Percentiles rank a stretch among this genome's conserved stretches.
These are phyloP conservation scores for Phytophthora uliginosa DNA, from an alignment of 352 stramenopile species.

Conservation along the genomic window DNA sequence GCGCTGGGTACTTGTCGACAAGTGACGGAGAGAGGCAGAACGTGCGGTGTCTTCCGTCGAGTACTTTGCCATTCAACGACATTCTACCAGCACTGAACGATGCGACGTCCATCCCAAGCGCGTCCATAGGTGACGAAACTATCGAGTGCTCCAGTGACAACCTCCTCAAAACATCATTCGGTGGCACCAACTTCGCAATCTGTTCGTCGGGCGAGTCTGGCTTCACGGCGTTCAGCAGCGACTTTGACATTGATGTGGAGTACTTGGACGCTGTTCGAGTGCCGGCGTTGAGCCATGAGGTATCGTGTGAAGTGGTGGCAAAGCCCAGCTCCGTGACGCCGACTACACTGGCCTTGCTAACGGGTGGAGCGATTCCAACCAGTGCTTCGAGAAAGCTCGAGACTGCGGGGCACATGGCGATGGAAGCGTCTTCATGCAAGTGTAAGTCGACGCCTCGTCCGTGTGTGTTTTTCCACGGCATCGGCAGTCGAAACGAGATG, in stretches of 20 bases:
- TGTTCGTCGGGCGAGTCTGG: conserved; percentile 25
- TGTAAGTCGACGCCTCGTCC: conserved; percentile 33
- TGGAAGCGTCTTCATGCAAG: conserved; percentile 16
- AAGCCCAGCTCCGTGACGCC: conserved; percentile 7
- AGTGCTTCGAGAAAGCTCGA: conserved; percentile 17
- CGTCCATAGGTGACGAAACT: conserved; percentile 8
- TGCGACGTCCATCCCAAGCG: conserved; percentile 18
- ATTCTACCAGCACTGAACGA: conserved; percentile 34
- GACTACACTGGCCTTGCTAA: not conserved
- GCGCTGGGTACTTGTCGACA: conserved; percentile 26
- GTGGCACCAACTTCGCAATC: conserved; percentile 31
- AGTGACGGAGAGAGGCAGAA: conserved; percentile 4
- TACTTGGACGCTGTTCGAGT: conserved; percentile 23
- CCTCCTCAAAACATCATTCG: conserved; percentile 42
- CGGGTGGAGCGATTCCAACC: not conserved
- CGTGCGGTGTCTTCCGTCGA: conserved; percentile 22
- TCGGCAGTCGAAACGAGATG: conserved; percentile 21
- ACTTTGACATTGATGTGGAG: conserved; percentile 42
- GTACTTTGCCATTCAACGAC: conserved; percentile 27
- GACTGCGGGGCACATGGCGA: conserved; percentile 13
- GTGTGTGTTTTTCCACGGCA: conserved; percentile 34
- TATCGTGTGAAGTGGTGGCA: conserved; percentile 11
- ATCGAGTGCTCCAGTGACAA: conserved; percentile 35
- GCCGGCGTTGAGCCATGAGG: not conserved
- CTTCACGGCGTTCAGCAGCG: conserved; percentile 41